Conservation (phyloP, 2,329 filamentous ascomycete genomes). For the Diaporthe helianthi region DNA sequence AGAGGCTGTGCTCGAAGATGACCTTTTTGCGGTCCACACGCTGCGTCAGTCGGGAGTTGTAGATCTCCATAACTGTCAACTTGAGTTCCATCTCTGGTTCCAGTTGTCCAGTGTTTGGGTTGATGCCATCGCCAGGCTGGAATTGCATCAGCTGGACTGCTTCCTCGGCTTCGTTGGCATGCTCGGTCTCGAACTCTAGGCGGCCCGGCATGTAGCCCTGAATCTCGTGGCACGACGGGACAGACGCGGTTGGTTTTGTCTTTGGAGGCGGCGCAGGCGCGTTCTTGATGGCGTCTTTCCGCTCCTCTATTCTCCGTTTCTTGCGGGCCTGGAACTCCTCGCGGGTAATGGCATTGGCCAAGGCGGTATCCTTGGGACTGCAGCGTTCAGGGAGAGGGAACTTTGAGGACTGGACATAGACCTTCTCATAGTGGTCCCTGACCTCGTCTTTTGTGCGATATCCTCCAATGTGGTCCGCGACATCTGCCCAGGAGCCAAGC, state of each 20-base stretch:
- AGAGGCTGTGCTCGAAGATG: slow-evolving; percentile 90
- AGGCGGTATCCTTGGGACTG: slow-evolving; percentile 78
- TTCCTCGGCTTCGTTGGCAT: slow-evolving; percentile 97
- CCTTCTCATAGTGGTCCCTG: slow-evolving; percentile 88
- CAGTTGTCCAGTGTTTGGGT: slow-evolving; percentile 80
- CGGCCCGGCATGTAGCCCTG: slow-evolving; percentile 99
- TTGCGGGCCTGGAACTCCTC: slow-evolving; percentile 94
- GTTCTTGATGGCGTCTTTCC: slow-evolving; percentile 85
- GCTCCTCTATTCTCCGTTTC: slow-evolving; percentile 90
- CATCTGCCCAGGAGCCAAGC: slow-evolving; percentile 95
- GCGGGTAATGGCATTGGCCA: slow-evolving; percentile 81
- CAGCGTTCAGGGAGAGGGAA: slow-evolving; percentile 90
- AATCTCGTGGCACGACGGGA: slow-evolving; percentile 96
- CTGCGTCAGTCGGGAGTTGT: slow-evolving; percentile 89
- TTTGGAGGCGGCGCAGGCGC: slow-evolving; percentile 85
- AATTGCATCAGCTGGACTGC: slow-evolving; percentile 99
- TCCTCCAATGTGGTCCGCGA: slow-evolving; percentile 96
- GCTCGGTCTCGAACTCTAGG: slow-evolving; percentile 96
- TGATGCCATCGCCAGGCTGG: slow-evolving; percentile 92
- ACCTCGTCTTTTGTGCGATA: slow-evolving; percentile 96
- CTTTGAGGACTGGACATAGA: slow-evolving; percentile 80
- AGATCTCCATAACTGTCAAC: slow-evolving; percentile 97
- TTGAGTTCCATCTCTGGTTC: slow-evolving; percentile 98
- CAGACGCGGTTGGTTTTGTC: slow-evolving; percentile 93
- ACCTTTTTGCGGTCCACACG: slow-evolving; percentile 95